A percentile compares a stretch with the other conserved stretches of the same genome.
Conservation (phyloP, 1,284 basidiomycete genomes). For the Ustilago vetiveriae region DNA sequence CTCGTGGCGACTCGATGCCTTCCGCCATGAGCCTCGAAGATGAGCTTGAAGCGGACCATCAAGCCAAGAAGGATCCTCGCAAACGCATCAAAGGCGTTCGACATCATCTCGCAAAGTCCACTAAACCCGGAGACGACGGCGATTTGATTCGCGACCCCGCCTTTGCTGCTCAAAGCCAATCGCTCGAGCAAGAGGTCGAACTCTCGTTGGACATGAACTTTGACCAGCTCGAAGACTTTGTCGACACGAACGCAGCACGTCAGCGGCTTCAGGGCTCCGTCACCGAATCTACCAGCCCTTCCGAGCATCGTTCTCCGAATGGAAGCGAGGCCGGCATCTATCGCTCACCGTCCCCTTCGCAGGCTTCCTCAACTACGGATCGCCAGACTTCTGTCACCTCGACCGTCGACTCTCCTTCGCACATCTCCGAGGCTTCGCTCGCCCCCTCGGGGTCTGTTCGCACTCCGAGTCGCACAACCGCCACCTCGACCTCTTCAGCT, state of each 20-base stretch:
- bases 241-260: slow-evolving; percentile 70
- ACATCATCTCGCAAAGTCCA: slow-evolving; percentile 36
- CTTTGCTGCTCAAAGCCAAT: slow-evolving; percentile 30
- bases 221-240: slow-evolving; percentile 83
- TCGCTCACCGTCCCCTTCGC: slow-evolving; percentile 36
- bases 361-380: slow-evolving; percentile 14
- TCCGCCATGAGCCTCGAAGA: slow-evolving; percentile 41
- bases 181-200: slow-evolving; percentile 45
- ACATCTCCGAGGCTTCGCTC: slow-evolving; percentile 23
- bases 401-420: slow-evolving; percentile 23
- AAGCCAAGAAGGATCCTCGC: slow-evolving; percentile 34
- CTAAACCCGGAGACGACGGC: slow-evolving; percentile 23
- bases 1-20: slow-evolving; percentile 26
- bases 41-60: slow-evolving; percentile 33
- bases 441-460: slow-evolving; percentile 17
- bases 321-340: slow-evolving; percentile 25
- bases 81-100: slow-evolving; percentile 46
- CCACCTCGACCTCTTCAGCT: slow-evolving; percentile 24
- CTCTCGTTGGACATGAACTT: slow-evolving; percentile 78
- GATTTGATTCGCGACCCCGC: slow-evolving; percentile 17
- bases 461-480: slow-evolving; percentile 16
- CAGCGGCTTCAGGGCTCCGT: slow-evolving; percentile 40
- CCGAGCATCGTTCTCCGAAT: slow-evolving; percentile 29
- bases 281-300: slow-evolving; percentile 36
- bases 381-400: slow-evolving; percentile 35